Base-by-base conservation (phyloP, 352 stramenopile genomes). In the Phytophthora hybrid region DNA sequence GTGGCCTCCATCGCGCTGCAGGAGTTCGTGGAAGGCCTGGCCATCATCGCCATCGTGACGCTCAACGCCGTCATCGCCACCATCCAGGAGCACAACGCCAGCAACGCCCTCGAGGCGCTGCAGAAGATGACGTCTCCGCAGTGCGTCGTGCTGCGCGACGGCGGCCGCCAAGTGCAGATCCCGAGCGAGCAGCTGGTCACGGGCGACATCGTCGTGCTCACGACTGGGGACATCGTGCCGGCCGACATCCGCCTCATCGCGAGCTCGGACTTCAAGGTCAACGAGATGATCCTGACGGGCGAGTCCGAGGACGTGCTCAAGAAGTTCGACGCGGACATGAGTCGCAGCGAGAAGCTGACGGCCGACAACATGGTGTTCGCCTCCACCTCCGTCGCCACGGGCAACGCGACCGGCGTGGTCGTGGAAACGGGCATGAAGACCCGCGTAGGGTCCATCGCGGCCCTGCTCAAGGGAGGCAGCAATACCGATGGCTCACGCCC, bases 221-320 rank as follows among this genome's bases (percentile, higher is more conserved):
- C 84, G 19, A 97, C 92, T 18, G 97, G 95, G n/a, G 97, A 98
- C 70, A 96, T 98, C 64, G 91, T 99, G 34, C 93, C 94, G 1
- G 85, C 92, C 1, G 97, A 99, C 73, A 92, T 97, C 21, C 76
- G 94, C n/a, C 83, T 99, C 5, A 78, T 97, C 10, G 82, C 90
- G 59, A 97, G 93, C 68, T 85, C 88, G 0, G 79, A 92, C 59
- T 86, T 93, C 39, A 90, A 94, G 67, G 85, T 98, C 5, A 97
- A 99, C 75, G 95, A 99, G 84, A 98, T 94, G 69, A 97, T 92
- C 65, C 82, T 99, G 5, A 99, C 97, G 7, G 97, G 97, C 49
- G 97, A 99, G 73, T 93, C 93, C 2, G 76, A 94, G 47, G 93
- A 91, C 57, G 85, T 93, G 54, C 63, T 89, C 10, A 93, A 94